Percentiles rank a stretch among this genome's conserved stretches.
phyloP scores from a whole-genome alignment of 495 filamentous ascomycete genomes.

The Trichocladium antarcticum region DNA sequence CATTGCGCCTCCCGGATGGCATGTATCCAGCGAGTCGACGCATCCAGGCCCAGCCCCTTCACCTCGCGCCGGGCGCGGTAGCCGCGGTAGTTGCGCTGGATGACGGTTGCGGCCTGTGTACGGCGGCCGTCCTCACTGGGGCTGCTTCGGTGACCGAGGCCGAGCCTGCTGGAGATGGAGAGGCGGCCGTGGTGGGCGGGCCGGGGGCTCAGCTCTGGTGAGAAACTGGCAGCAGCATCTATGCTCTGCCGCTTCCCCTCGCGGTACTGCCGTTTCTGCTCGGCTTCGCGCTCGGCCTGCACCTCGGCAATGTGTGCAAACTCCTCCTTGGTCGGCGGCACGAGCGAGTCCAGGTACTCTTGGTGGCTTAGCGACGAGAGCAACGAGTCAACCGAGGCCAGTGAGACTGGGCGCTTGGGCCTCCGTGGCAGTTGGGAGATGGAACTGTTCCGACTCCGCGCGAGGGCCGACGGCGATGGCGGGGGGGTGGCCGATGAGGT shows the following conservation, averaged over 20 bases:
- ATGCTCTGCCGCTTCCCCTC: conserved; percentile 24
- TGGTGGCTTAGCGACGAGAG: conserved; percentile 15
- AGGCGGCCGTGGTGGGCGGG: neutral
- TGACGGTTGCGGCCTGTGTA: conserved; percentile 40
- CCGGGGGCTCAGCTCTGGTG: neutral
- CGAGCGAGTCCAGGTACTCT: conserved; percentile 41
- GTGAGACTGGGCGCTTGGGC: conserved; percentile 1
- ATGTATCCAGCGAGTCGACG: conserved; percentile 58
- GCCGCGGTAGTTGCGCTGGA: conserved; percentile 60
- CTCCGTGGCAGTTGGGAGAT: no score
- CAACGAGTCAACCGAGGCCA: conserved; percentile 1
- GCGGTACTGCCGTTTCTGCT: conserved; percentile 27
- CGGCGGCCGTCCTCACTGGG: conserved; percentile 13
- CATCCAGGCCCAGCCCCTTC: conserved; percentile 50
- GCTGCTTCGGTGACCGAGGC: conserved; percentile 7
- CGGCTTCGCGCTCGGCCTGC: conserved; percentile 38
- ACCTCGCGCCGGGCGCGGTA: conserved; percentile 57
- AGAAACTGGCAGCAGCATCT: conserved; percentile 1
- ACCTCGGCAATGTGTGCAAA: conserved; percentile 33
- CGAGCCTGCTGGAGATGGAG: conserved; percentile 1
- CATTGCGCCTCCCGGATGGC: conserved; percentile 55
- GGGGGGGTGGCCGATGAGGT: no score
- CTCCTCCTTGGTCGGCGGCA: conserved; percentile 33
- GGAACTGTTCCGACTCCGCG: no score
- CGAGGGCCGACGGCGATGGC: no score